Base-by-base conservation (phyloP, 1,139 yeast genomes). In the Hyphopichia pseudoburtonii region DNA sequence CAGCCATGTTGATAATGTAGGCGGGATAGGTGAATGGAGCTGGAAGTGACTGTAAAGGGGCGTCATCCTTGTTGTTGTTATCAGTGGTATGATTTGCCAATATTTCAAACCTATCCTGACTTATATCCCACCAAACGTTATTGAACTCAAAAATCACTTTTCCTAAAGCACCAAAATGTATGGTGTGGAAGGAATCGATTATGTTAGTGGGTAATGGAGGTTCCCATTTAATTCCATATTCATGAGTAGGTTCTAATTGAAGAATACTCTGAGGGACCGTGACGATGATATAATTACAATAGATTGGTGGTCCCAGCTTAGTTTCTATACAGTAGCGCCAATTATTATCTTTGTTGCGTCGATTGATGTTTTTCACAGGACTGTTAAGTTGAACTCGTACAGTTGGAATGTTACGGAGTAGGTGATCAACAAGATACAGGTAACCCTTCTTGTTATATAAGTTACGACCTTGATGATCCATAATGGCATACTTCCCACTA, bases 241-340 rank as follows among this genome's bases (percentile, higher is more conserved):
- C 51, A 33, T 60, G 60, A 3, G 48, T 49, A 6, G 69, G 46
- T 6, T 66, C 69, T 22, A 69, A 52, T 40, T 68, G 66, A 30
- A 87, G 62, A 8, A 85, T 66, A 35, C 90, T 83, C 42, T 83
- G 84, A 0, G 96, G 96, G 9, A 84, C 80, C 0, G 95, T 80
- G 4, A 86, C 83, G 7, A 88, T 70, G 24, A 78, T 64, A 50
- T 78, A 80, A 34, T 80, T 76, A 30, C 79, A 71, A 4, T 45
- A 42, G 5, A 66, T 40, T 6, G 34, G 39, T 8, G 39, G 17
- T 0, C 59, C 60, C 3, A 38, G 32, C 4, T 38, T 37, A 3
- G 67, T 52, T 28, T 55, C 54, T 1, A 65, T 52, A 5, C 40
- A 31, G 9, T 57, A 38, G 22, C 37, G 46, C 26, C 46, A 48